Percentiles rank a stretch among this genome's conserved stretches.
Evolutionary conservation across 2,329 filamentous ascomycete species (phyloP).

Genomic region (Coleophoma cylindrospora): DNA sequence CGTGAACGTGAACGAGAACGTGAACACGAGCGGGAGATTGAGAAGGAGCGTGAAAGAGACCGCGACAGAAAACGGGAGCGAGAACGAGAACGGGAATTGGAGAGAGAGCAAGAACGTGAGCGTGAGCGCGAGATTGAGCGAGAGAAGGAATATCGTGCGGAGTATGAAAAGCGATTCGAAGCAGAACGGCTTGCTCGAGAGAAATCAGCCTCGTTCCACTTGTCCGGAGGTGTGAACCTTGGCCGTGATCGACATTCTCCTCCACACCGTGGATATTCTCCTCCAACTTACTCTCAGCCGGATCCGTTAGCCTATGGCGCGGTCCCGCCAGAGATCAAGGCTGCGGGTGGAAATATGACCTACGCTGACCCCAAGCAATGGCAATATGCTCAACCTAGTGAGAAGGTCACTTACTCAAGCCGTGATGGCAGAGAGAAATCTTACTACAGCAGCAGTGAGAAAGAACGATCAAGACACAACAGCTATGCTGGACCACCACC

Average conservation of each 20-base stretch:
- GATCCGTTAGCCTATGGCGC: neutral
- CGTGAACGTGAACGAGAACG: conserved; percentile 22
- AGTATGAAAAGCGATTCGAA: neutral
- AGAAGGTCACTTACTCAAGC: conserved; percentile 28
- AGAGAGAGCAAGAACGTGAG: conserved; percentile 14
- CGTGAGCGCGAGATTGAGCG: conserved; percentile 20
- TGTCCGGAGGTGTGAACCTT: conserved; percentile 4
- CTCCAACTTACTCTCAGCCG: neutral
- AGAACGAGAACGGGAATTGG: conserved; percentile 8
- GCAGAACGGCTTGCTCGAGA: neutral
- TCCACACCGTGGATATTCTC: neutral
- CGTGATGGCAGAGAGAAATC: conserved; percentile 14
- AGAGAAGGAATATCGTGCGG: conserved; percentile 15
- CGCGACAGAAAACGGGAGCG: conserved; percentile 12
- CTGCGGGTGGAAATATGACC: conserved; percentile 1
- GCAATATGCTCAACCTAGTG: conserved; percentile 33
- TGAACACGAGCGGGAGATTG: conserved; percentile 5
- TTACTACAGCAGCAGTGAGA: conserved; percentile 1
- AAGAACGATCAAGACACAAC: conserved; percentile 5
- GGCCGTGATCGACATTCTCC: neutral
- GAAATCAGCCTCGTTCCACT: conserved; percentile 17
- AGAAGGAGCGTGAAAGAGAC: conserved; percentile 17
- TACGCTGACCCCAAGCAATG: conserved; percentile 27
- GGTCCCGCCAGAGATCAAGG: neutral
- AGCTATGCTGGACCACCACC: conserved; percentile 10